A percentile compares a stretch with the other conserved stretches of the same genome.
Evolutionary conservation across 2,329 filamentous ascomycete species (phyloP).

Genomic region (Fusarium praegraminearum): DNA sequence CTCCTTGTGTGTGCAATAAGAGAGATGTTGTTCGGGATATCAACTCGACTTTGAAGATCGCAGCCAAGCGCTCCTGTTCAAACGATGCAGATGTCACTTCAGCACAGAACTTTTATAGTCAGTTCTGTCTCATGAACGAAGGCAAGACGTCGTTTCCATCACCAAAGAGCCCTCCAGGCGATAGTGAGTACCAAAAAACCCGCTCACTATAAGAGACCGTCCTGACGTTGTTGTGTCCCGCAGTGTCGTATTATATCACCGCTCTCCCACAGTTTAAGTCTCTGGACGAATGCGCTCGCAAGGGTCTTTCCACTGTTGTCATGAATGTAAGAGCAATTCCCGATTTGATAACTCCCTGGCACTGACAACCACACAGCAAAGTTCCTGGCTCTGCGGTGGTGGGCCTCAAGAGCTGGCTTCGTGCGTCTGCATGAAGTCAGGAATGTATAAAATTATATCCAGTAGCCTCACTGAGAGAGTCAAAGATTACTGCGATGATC

Average conservation of each 20-base stretch:
- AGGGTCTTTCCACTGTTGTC: constrained; percentile 58
- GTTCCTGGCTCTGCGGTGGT: constrained; percentile 56
- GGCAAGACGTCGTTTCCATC: constrained; percentile 63
- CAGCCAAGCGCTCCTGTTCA: constrained; percentile 59
- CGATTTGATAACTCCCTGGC: rapidly evolving
- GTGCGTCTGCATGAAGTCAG: constrained; percentile 64
- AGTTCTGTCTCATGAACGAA: constrained; percentile 64
- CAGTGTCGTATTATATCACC: constrained; percentile 68
- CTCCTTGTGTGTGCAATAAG: constrained; percentile 65
- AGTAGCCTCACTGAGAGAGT: constrained; percentile 59
- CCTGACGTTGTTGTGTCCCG: neutral
- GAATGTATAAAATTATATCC: constrained; percentile 58
- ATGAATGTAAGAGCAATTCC: constrained; percentile 51
- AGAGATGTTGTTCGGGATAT: constrained; percentile 60
- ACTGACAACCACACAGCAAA: constrained; percentile 45
- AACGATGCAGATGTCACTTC: constrained; percentile 61
- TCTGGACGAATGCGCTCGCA: constrained; percentile 60
- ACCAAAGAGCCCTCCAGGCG: constrained; percentile 61
- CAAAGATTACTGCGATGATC: constrained; percentile 59
- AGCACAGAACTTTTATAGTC: constrained; percentile 63
- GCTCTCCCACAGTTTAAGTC: constrained; percentile 61
- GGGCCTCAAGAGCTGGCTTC: constrained; percentile 64
- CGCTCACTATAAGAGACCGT: rapidly evolving
- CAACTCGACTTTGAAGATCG: constrained; percentile 58
- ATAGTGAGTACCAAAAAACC: constrained; percentile 55